Percentiles rank a stretch among this genome's conserved stretches.
Evolutionary conservation across 345 rosid genomes (phyloP).

Genomic region (Populus deltoides): DNA sequence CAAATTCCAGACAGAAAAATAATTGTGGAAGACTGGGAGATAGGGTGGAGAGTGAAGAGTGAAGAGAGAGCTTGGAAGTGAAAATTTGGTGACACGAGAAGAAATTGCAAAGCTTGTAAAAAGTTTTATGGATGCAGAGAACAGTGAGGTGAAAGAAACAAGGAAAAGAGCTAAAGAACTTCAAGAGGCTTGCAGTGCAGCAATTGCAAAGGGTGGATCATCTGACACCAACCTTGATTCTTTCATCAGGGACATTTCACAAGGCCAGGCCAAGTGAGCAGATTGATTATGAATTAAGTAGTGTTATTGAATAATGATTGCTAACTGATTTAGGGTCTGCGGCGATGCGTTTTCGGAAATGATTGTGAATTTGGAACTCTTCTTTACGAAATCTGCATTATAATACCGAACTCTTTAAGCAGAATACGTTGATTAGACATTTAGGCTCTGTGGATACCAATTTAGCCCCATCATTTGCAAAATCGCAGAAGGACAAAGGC

Average conservation of each 20-base stretch:
- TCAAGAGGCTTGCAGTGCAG: conserved; percentile 4
- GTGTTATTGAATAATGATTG: background rate
- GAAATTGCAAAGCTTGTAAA: conserved; percentile 16
- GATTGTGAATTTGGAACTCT: background rate
- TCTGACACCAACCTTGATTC: conserved; percentile 17
- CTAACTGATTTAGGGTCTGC: background rate
- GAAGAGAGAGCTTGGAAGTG: background rate
- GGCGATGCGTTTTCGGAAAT: background rate
- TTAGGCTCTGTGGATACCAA: too few species aligned
- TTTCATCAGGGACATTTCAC: conserved; percentile 15
- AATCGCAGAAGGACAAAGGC: background rate
- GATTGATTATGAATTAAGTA: background rate
- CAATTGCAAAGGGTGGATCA: conserved; percentile 23
- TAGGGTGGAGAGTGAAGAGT: conserved; percentile 28
- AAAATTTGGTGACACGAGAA: conserved; percentile 8
- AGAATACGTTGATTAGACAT: too few species aligned
- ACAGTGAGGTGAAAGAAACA: conserved; percentile 7
- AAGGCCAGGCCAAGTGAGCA: background rate
- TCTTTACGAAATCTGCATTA: background rate
- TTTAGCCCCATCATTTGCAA: background rate
- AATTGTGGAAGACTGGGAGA: conserved; percentile 24
- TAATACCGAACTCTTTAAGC: background rate
- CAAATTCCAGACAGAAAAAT: conserved; percentile 19
- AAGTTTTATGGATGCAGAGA: conserved; percentile 20
- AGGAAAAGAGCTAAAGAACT: conserved; percentile 16